Evolutionary conservation across 108 stramenopile species (phyloP).

Genomic region (Stephanodiscus triporus): DNA sequence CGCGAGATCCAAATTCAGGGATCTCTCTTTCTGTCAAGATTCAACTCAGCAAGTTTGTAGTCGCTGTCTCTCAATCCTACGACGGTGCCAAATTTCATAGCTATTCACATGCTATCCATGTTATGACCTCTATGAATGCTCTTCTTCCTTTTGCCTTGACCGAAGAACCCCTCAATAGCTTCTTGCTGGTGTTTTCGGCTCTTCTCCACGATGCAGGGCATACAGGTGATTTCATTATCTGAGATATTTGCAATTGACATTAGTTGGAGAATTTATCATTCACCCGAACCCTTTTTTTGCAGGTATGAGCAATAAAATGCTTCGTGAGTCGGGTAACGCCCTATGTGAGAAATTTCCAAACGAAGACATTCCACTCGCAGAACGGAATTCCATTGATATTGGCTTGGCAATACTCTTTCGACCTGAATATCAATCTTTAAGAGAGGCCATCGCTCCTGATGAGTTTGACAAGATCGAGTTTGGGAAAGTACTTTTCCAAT

Average conservation of each 20-base stretch:
- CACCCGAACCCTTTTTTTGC: too few species aligned
- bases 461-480: slow-evolving; percentile 25
- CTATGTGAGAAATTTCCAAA: slow-evolving; percentile 17
- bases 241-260: background rate
- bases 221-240: slow-evolving; percentile 18
- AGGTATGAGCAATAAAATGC: slow-evolving; percentile 37
- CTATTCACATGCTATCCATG: slow-evolving; percentile 31
- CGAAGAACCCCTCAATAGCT: slow-evolving; percentile 38
- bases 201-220: slow-evolving; percentile 58
- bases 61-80: slow-evolving; percentile 24
- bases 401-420: slow-evolving; percentile 39
- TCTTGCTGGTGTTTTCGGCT: slow-evolving; percentile 48
- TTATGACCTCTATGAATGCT: slow-evolving; percentile 39
- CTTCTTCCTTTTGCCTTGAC: slow-evolving; percentile 26
- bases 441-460: slow-evolving; percentile 24
- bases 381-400: slow-evolving; percentile 46
- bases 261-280: too few species aligned
- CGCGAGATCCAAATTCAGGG: background rate
- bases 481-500: slow-evolving; percentile 25
- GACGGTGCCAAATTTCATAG: slow-evolving; percentile 19
- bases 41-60: slow-evolving; percentile 26
- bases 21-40: slow-evolving; percentile 6
- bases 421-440: slow-evolving; percentile 20
- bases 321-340: slow-evolving; percentile 15
- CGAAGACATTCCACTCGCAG: slow-evolving; percentile 32